These are phyloP conservation scores for Penicillium sp. DNA, from an alignment of 2,329 filamentous ascomycete genomes.

Conservation along the genomic window DNA sequence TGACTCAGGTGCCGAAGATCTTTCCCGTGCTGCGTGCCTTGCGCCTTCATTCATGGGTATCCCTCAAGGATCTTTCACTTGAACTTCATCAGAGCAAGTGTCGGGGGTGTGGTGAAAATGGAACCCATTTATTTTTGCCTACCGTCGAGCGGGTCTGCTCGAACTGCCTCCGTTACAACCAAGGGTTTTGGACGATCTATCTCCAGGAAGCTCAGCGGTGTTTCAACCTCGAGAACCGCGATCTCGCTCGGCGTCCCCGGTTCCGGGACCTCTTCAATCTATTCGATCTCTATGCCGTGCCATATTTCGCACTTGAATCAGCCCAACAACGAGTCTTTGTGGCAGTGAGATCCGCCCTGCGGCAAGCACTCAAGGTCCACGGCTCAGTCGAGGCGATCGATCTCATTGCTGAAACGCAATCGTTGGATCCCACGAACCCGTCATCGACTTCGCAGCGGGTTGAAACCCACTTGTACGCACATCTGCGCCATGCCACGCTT, in stretches of 20 bases:
- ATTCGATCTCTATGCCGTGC: not conserved
- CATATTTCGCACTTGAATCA: too few relatives aligned
- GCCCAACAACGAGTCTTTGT: not conserved
- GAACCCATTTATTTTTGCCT: constrained; percentile 5
- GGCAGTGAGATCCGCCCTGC: not conserved
- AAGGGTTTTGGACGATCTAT: constrained; percentile 3
- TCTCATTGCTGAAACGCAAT: not conserved
- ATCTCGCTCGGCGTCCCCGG: not conserved
- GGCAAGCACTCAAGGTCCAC: not conserved
- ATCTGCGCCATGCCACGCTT: not conserved
- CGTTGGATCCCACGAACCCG: not conserved
- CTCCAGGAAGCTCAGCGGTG: not conserved
- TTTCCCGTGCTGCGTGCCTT: not conserved
- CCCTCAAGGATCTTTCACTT: not conserved
- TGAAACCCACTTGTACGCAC: not conserved
- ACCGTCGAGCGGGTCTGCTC: constrained; percentile 12
- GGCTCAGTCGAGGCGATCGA: not conserved
- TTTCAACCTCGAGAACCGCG: not conserved
- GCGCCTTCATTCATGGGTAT: not conserved
- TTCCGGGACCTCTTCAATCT: not conserved
- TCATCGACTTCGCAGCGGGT: not conserved
- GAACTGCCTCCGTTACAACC: constrained; percentile 7
- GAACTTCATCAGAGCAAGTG: constrained; percentile 9
- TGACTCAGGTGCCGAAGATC: not conserved
- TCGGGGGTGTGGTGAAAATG: constrained; percentile 8